Conservation (phyloP, 2,329 filamentous ascomycete species). For the Aspergillus quadrilineatus region DNA sequence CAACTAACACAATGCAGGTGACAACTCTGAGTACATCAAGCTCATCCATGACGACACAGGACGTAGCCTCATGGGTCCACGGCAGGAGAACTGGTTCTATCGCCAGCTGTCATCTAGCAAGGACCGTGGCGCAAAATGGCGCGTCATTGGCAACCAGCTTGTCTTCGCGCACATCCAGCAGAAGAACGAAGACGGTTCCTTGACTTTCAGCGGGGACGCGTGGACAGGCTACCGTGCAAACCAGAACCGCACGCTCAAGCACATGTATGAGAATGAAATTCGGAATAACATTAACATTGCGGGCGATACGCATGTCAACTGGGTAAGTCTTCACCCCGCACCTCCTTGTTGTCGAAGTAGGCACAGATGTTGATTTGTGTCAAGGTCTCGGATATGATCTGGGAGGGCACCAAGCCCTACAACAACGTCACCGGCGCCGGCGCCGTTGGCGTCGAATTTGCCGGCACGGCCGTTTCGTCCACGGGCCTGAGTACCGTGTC, state of each 20-base stretch:
- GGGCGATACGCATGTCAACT: conserved; percentile 68
- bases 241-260: conserved; percentile 67
- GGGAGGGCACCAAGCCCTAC: conserved; percentile 55
- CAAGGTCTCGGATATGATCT: conserved; percentile 52
- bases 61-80: conserved; percentile 67
- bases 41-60: conserved; percentile 65
- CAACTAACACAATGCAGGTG: conserved; percentile 38
- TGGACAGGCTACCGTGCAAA: conserved; percentile 70
- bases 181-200: conserved; percentile 1
- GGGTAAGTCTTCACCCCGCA: conserved; percentile 43
- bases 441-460: conserved; percentile 63
- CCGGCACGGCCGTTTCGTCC: conserved; percentile 65
- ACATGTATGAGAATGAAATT: conserved; percentile 67
- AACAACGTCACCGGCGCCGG: conserved; percentile 55
- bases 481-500: conserved; percentile 55
- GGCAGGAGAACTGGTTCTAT: conserved; percentile 76
- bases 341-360: too few relatives aligned
- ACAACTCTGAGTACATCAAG: conserved; percentile 63
- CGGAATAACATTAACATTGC: conserved; percentile 71
- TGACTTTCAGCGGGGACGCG: conserved; percentile 45
- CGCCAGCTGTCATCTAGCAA: conserved; percentile 57
- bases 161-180: conserved; percentile 22
- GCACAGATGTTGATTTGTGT: background rate
- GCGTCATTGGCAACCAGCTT: conserved; percentile 69
- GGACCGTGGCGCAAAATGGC: conserved; percentile 67